Base-by-base conservation (phyloP, 2,329 filamentous ascomycete species). In the Rhinocladiella similis region DNA sequence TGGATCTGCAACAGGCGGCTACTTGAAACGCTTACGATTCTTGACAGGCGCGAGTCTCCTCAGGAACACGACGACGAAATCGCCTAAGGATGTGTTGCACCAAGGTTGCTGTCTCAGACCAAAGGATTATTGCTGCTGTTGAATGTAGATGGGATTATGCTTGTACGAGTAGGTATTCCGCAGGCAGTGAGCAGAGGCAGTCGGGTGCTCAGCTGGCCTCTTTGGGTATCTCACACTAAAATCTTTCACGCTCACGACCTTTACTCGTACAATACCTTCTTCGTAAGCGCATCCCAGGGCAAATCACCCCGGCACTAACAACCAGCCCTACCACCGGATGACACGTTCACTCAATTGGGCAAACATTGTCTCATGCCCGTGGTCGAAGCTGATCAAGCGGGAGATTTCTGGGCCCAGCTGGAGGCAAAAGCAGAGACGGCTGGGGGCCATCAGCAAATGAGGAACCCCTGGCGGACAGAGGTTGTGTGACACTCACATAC, bases 1-100 rank as follows among this genome's bases (percentile, higher is more conserved):
- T 58, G 54, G 43, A 61, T 61, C 59, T 61, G 55, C 59, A 53
- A 61, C 55, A 38, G 59, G 59, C 59, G 59, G 59, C 55, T 58
- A 61, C 48, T 33, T 61, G 59, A 61, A 61, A 61, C 59, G 53
- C 43, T 25, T 27, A 29, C 42, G 42, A 45, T 33, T 33, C 29
- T 25, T 7, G 22, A 25, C 22, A 25, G 22, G 29, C 29, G 5
- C 29, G 29, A 33, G 7, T 33, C 29, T 33, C 29, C 29, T 33
- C 29, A n/a, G n/a, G n/a, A n/a, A 25, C 22, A 25, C 22, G 22
- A 25, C 7, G 22, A 25, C 22, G 5, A 38, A 38, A 38, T 10
- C 10, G 35, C 35, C 35, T 29, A 16, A 45, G 22, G 18, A 22
- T 45, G 18, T 14, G 19, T 45, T 45, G 16, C 42, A 22, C 16